Conservation (phyloP, 257 asterid species). For the Solanum peruvianum region DNA sequence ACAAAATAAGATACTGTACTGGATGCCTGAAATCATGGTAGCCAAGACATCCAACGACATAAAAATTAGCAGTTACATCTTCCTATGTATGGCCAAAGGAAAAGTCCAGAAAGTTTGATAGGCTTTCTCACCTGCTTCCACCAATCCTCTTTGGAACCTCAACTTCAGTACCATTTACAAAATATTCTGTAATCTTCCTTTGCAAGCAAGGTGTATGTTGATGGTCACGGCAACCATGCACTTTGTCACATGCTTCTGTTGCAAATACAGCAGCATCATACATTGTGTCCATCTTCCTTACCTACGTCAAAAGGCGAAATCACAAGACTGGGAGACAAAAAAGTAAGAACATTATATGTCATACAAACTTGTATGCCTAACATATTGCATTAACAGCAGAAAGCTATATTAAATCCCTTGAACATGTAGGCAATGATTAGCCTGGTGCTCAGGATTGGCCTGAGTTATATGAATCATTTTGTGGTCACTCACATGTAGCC, state of each 20-base stretch:
- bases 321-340: neutral
- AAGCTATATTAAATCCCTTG: neutral
- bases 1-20: neutral
- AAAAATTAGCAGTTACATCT: neutral
- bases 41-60: neutral
- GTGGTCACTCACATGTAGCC: neutral
- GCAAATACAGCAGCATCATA: conserved; percentile 56
- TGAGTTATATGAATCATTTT: neutral
- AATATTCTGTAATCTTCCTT: conserved; percentile 62
- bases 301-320: conserved; percentile 26
- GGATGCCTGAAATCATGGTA: neutral
- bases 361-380: neutral
- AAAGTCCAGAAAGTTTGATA: neutral
- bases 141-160: conserved; percentile 31
- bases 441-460: neutral
- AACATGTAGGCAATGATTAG: neutral
- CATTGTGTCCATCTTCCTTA: conserved; percentile 59
- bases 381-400: neutral
- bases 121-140: conserved; percentile 46
- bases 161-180: conserved; percentile 30
- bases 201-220: conserved; percentile 73
- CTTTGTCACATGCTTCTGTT: conserved; percentile 46
- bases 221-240: conserved; percentile 42
- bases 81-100: neutral
- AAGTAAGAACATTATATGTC: neutral